phyloP scores from a whole-genome alignment of 179 eudicot species.

The Carnegiea gigantea region DNA sequence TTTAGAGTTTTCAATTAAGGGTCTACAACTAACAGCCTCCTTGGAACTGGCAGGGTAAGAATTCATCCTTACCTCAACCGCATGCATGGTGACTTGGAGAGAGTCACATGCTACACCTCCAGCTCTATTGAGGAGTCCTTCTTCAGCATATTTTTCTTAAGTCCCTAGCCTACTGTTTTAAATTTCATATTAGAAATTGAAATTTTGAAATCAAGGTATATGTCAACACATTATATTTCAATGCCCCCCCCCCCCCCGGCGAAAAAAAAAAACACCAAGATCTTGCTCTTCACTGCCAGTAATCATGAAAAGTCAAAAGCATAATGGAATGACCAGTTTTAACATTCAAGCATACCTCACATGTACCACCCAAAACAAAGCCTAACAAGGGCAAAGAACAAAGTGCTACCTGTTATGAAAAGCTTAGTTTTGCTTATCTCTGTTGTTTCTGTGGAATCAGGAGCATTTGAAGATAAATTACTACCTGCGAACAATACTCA shows the following conservation, averaged over 20 bases:
- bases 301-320: not conserved
- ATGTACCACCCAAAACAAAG: not conserved
- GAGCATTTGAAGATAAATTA: slow-evolving; percentile 26
- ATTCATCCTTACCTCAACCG: not conserved
- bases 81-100: not conserved
- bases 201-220: not conserved
- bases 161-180: not conserved
- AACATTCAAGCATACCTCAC: not conserved
- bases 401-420: slow-evolving; percentile 66
- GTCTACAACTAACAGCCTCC: not conserved
- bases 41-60: not conserved
- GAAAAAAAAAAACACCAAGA: not conserved
- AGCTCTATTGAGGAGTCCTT: not conserved
- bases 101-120: not conserved
- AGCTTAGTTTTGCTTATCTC: slow-evolving; percentile 69
- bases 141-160: not conserved
- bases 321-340: not conserved
- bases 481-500: slow-evolving; percentile 39
- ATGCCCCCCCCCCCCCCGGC: not conserved
- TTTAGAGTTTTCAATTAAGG: not conserved
- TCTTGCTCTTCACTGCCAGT: too few relatives aligned
- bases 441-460: slow-evolving; percentile 34
- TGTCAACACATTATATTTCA: not conserved
- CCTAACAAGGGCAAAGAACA: not conserved
- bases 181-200: not conserved